phyloP scores from a whole-genome alignment of 352 stramenopile species.

The Globisporangium nunn region DNA sequence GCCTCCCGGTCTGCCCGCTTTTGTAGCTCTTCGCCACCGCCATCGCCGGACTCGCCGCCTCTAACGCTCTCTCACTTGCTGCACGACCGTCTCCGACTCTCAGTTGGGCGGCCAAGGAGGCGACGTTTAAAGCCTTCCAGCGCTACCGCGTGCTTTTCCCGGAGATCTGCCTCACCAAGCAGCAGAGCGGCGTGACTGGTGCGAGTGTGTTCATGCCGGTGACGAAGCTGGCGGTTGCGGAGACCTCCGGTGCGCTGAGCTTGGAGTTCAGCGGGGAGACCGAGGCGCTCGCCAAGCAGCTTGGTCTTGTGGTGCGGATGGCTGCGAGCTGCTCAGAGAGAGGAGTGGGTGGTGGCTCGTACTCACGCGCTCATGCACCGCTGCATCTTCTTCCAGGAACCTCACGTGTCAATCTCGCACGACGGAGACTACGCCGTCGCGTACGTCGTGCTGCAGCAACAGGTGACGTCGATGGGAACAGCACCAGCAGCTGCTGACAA shows the following conservation, averaged over 20 bases:
- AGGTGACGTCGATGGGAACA: conserved; percentile 1
- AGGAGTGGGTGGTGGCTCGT: not conserved
- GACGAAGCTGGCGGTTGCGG: conserved; percentile 16
- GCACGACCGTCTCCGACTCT: not conserved
- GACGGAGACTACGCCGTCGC: conserved; percentile 79
- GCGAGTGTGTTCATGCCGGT: conserved; percentile 3
- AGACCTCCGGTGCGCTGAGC: conserved; percentile 28
- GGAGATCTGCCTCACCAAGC: conserved; percentile 39
- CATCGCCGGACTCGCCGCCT: not conserved
- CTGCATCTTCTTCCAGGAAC: conserved; percentile 24
- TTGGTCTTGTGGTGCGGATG: conserved; percentile 38
- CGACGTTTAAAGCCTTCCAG: conserved; percentile 80
- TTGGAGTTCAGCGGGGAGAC: conserved; percentile 63
- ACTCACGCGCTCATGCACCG: not conserved
- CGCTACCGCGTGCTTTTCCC: conserved; percentile 72
- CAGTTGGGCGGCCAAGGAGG: conserved; percentile 80
- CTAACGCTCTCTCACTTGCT: not conserved
- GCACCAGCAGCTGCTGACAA: not conserved
- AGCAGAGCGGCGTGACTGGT: not conserved
- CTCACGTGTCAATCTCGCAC: conserved; percentile 72
- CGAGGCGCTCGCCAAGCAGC: conserved; percentile 33
- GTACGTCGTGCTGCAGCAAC: conserved; percentile 66
- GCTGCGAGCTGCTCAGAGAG: not conserved
- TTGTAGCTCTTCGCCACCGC: not conserved
- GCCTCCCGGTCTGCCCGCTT: conserved; percentile 33